phyloP scores from a whole-genome alignment of 345 rosid species.

The Dipteronia sinensis region DNA sequence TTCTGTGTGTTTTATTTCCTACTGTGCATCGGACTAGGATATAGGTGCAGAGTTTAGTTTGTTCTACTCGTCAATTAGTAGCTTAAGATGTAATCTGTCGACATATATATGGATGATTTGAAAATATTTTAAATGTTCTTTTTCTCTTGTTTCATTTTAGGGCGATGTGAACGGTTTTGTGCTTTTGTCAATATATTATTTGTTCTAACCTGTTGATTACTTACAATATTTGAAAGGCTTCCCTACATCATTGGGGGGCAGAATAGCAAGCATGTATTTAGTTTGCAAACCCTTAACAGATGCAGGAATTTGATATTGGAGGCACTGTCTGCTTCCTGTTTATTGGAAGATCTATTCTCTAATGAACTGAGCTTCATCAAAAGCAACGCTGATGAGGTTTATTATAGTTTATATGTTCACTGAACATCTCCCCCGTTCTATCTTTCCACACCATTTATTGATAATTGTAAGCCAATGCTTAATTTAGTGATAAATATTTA shows the following conservation, averaged over 20 bases:
- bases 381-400: slow-evolving; percentile 29
- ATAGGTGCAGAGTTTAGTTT: slow-evolving; percentile 16
- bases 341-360: slow-evolving; percentile 29
- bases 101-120: slow-evolving; percentile 25
- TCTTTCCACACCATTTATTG: background rate
- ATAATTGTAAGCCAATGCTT: background rate
- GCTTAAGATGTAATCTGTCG: slow-evolving; percentile 32
- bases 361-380: slow-evolving; percentile 26
- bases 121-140: slow-evolving; percentile 4
- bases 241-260: slow-evolving; percentile 46
- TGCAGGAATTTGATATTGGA: slow-evolving; percentile 33
- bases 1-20: slow-evolving; percentile 14
- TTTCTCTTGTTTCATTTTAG: background rate
- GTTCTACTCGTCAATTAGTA: slow-evolving; percentile 16
- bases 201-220: slow-evolving; percentile 27
- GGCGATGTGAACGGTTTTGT: background rate
- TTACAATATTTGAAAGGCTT: slow-evolving; percentile 45
- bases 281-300: slow-evolving; percentile 23
- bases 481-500: background rate
- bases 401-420: slow-evolving; percentile 13
- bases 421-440: background rate
- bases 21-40: slow-evolving; percentile 10
- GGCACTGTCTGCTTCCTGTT: slow-evolving; percentile 35
- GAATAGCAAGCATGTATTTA: slow-evolving; percentile 33
- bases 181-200: slow-evolving; percentile 10